Conservation (phyloP, 345 rosid species). For the Abelmoschus esculentus region DNA sequence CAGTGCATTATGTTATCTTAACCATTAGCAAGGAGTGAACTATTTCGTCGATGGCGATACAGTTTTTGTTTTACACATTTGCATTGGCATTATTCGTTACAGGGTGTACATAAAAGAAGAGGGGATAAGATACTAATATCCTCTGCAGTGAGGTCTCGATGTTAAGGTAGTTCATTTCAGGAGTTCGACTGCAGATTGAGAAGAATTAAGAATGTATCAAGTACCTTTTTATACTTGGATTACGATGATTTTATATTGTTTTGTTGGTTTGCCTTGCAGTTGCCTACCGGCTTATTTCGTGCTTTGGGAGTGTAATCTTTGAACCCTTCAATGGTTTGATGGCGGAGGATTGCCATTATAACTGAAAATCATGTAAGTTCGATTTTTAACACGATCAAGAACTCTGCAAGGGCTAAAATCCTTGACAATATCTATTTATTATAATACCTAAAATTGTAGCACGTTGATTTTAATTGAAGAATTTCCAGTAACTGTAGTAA, state of each 20-base stretch:
- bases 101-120: conserved; percentile 30
- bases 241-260: not conserved
- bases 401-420: not conserved
- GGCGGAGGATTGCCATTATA: not conserved
- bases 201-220: not conserved
- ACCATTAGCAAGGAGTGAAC: conserved; percentile 5
- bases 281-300: not conserved
- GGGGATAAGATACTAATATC: conserved; percentile 11
- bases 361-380: not conserved
- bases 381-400: not conserved
- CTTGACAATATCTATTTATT: not conserved
- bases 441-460: not conserved
- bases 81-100: conserved; percentile 12
- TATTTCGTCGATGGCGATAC: not conserved
- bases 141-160: conserved; percentile 12
- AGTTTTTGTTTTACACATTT: conserved; percentile 14
- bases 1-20: not conserved
- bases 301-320: not conserved
- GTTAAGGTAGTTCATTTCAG: conserved; percentile 21
- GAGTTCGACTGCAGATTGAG: conserved; percentile 23
- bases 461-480: too few relatives aligned
- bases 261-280: not conserved
- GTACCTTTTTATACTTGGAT: not conserved
- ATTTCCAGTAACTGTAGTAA: too few relatives aligned
- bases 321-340: not conserved